A percentile compares a stretch with the other conserved stretches of the same genome.
Conservation (phyloP, 176 grass and related monocot genomes). For the Miscanthus lutarioriparius region DNA sequence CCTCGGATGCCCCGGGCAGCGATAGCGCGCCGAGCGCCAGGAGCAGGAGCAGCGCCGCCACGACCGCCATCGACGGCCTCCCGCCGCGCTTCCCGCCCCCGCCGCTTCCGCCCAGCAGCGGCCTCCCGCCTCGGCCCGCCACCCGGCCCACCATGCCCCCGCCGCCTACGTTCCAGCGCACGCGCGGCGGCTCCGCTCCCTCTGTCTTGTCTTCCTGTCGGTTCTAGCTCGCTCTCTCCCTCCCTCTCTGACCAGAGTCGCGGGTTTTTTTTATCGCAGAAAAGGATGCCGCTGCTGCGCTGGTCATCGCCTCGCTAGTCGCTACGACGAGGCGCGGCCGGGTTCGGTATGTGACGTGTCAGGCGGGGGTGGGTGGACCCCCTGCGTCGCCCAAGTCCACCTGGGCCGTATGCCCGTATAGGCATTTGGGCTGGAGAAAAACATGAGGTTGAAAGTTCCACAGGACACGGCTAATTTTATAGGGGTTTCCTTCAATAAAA, state of each 20-base stretch:
- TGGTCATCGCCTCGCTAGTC: slow-evolving; percentile 11
- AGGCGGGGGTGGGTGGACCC: neutral
- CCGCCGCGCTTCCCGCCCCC: slow-evolving; percentile 48
- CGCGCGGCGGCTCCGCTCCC: slow-evolving; percentile 7
- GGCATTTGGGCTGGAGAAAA: neutral
- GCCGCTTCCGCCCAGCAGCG: slow-evolving; percentile 37
- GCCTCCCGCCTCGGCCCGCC: slow-evolving; percentile 50
- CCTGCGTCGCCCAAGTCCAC: neutral
- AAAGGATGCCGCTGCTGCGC: neutral
- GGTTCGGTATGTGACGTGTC: slow-evolving; percentile 35
- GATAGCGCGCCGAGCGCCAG: slow-evolving; percentile 78
- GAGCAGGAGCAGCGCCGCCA: slow-evolving; percentile 73
- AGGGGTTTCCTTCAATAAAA: no score
- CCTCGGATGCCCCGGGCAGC: slow-evolving; percentile 58
- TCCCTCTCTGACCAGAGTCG: slow-evolving; percentile 28
- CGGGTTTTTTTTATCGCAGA: slow-evolving; percentile 15
- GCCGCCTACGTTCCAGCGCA: neutral
- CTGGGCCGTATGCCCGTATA: slow-evolving; percentile 14
- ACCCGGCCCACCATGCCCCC: slow-evolving; percentile 36
- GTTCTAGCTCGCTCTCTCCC: neutral
- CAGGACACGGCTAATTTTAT: no score
- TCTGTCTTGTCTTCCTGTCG: neutral
- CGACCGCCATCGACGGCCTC: slow-evolving; percentile 59
- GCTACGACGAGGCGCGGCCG: slow-evolving; percentile 16
- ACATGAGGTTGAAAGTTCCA: neutral